Base-by-base conservation (phyloP, 805 yeast genomes). In the Wickerhamiella allomyrinae region DNA sequence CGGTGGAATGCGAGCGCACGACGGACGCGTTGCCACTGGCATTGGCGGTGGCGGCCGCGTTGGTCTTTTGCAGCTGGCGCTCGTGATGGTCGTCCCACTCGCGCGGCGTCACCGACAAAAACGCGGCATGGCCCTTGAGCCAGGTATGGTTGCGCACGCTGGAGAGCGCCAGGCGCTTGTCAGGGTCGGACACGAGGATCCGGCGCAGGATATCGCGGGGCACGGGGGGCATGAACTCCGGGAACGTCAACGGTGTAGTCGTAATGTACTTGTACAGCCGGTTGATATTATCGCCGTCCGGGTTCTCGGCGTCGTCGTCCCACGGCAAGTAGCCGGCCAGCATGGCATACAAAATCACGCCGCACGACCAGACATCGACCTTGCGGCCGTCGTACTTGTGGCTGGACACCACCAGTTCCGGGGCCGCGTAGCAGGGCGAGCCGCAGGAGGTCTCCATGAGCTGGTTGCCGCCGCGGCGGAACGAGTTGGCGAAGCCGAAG, bases 371-470 rank as follows among this genome's bases (percentile, higher is more conserved):
- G 34, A 87, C 80, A 62, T 91, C 98, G 24, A 85, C 96, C 61
- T 85, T 86, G 47, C 85, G 73, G 19, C 95, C 96, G 51, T 82
- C 85, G 58, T 91, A 91, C 13, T 94, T 86, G 41, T 77, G 73
- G 48, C 77, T 83, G 10, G 89, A 79, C 23, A 86, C 79, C 3
- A 91, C 98, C 44, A 91, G 65, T 58, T 91, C 98, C 0, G 98
- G 98, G 1, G 98, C 98, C 0, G 98, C 98, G 61, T 89, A 89
- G 60, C 98, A 89, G 1, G 98, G 98, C 2, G 95, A 84, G 1
- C 98, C 98, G 60, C 98, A 89, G 29, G 87, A 76, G 1, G 97
- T 89, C 57, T 77, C 78, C 97, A 89, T 91, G 36, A 84, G 65
- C 58, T 85, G 95, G 43, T 49, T 48, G 13, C 53, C 46, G 35